These are phyloP conservation scores for Penicillium chermesinum DNA, from an alignment of 495 filamentous ascomycete genomes.

Conservation along the genomic window DNA sequence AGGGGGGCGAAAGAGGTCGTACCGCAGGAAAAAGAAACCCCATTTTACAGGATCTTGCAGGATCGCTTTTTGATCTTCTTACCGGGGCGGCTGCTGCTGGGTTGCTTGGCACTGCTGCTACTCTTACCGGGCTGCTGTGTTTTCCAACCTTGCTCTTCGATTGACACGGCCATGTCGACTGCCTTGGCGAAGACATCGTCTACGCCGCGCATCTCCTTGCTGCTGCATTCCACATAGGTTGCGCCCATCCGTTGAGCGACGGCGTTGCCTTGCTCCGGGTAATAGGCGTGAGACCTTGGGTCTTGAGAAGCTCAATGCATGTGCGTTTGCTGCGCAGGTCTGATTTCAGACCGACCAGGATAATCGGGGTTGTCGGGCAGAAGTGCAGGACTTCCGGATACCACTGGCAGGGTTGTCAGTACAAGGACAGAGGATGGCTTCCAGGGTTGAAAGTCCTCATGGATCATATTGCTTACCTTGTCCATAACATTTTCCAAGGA, in stretches of 20 bases:
- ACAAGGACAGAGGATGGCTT: slow-evolving; percentile 1
- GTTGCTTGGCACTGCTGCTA: slow-evolving; percentile 26
- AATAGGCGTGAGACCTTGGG: slow-evolving; percentile 92
- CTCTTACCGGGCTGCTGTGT: slow-evolving; percentile 14
- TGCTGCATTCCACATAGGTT: slow-evolving; percentile 94
- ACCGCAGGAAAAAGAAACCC: background rate
- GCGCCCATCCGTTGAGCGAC: slow-evolving; percentile 92
- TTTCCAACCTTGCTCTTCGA: slow-evolving; percentile 38
- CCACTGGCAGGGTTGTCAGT: slow-evolving; percentile 57
- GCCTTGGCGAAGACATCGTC: slow-evolving; percentile 91
- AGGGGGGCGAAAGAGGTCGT: slow-evolving; percentile 12
- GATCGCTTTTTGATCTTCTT: slow-evolving; percentile 61
- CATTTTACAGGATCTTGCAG: slow-evolving; percentile 63
- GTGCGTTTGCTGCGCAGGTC: slow-evolving; percentile 90
- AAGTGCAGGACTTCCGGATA: slow-evolving; percentile 99
- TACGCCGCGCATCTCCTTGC: slow-evolving; percentile 92
- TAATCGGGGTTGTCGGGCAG: slow-evolving; percentile 92
- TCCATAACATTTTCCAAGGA: slow-evolving; percentile 98
- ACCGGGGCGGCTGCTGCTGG: slow-evolving; percentile 21
- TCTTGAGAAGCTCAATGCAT: slow-evolving; percentile 97
- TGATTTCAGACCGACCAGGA: slow-evolving; percentile 93
- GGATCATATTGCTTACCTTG: slow-evolving; percentile 78
- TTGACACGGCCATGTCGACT: slow-evolving; percentile 72
- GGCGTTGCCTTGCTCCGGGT: slow-evolving; percentile 81
- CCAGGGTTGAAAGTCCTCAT: no score